Base-by-base conservation (phyloP, 2,329 filamentous ascomycete species). In the Venturia nashicola region DNA sequence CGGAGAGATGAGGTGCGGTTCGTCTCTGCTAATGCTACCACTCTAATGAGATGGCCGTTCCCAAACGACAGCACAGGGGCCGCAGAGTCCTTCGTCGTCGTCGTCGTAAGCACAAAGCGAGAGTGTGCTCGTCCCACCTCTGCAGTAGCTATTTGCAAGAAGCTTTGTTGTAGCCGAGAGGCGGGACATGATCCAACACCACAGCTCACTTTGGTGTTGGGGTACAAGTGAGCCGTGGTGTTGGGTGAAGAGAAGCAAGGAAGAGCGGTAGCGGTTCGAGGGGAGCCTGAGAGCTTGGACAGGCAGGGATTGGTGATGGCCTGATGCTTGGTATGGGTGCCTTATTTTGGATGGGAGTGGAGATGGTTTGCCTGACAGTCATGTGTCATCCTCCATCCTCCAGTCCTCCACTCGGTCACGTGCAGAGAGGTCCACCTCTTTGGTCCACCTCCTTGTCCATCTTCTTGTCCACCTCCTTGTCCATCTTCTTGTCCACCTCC, bases 31-130 rank as follows among this genome's bases (percentile, higher is more conserved):
- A 57, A 36, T 34, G 51, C 51, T 34, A 36, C 32, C 51, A 36
- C 27, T 57, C 51, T 1, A n/a, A 36, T 34, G 51, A 57, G 27
- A 36, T 57, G 51, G 18, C 51, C 32, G 51, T 57, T 57, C 51
- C 51, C 51, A 57, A 36, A 36, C 51, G 51, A 57, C 51, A 57
- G 27, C 51, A 36, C 51, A 18, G 51, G 27, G 51, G 51, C 27
- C 51, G 32, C 51, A 57, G 51, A 57, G 51, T 57, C 51, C 51
- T 57, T 57, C 51, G 51, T 57, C 51, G 51, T 57, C 51, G 51
- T 57, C 51, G 51, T 36, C 51, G 27, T 34, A 9, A 54, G 48
- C 48, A 54, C 48, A 54, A 23, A 12, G 20, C 20, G 12, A 54
- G 27, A 54, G 8, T 32, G 51, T 57, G 51, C 27, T 36, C 46